A percentile compares a stretch with the other conserved stretches of the same genome.
Evolutionary conservation across 140 eudicot genomes (phyloP).

Genomic region (Anethum foeniculum): DNA sequence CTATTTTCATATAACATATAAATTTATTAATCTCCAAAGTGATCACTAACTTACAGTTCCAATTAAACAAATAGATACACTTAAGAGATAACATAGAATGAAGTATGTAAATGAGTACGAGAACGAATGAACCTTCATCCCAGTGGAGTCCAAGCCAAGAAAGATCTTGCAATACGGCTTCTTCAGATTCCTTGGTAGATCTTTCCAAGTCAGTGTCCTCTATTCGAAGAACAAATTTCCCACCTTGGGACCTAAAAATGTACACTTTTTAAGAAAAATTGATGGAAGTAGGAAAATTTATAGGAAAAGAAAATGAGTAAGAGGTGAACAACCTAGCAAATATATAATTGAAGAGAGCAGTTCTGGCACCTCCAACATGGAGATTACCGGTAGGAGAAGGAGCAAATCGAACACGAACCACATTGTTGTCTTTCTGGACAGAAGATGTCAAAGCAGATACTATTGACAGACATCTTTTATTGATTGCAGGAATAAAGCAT

Average conservation of each 20-base stretch:
- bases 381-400: constrained; percentile 96
- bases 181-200: constrained; percentile 88
- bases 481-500: not conserved
- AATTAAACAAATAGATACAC: not conserved
- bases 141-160: constrained; percentile 85
- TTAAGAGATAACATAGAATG: not conserved
- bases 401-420: constrained; percentile 81
- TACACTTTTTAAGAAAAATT: not conserved
- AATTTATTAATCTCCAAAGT: not conserved
- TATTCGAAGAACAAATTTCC: constrained; percentile 71
- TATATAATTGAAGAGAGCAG: constrained; percentile 76
- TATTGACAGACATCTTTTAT: constrained; percentile 16
- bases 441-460: constrained; percentile 20
- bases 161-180: constrained; percentile 75
- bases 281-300: not conserved
- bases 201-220: constrained; percentile 93
- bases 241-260: constrained; percentile 64
- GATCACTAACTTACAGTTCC: not conserved
- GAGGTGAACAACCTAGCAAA: constrained; percentile 46
- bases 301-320: not conserved
- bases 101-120: not conserved
- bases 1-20: not conserved
- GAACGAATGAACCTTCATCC: constrained; percentile 66
- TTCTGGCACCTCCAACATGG: constrained; percentile 91
- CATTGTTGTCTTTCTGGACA: constrained; percentile 2